Evolutionary conservation across 2,329 filamentous ascomycete species (phyloP).

Genomic region (Fusarium humuli): DNA sequence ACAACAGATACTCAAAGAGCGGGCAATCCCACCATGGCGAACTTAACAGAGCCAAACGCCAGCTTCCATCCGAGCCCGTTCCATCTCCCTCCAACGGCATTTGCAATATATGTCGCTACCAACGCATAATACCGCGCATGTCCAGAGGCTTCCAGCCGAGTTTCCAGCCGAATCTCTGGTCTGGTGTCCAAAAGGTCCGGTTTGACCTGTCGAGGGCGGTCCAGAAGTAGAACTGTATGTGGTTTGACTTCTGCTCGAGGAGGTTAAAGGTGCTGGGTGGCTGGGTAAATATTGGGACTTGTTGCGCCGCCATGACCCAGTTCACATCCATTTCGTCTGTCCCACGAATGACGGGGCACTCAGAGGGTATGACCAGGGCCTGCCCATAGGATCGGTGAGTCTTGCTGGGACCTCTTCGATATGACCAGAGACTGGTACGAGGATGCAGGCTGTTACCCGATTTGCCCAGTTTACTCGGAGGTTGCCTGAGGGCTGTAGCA

Average conservation of each 20-base stretch:
- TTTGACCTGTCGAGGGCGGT: slow-evolving; percentile 39
- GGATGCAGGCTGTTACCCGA: neutral
- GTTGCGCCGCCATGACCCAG: neutral
- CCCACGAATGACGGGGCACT: neutral
- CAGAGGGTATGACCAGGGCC: neutral
- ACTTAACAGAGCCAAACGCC: slow-evolving; percentile 36
- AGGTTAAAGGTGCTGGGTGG: neutral
- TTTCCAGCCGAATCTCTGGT: neutral
- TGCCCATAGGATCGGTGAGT: neutral
- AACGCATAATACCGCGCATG: slow-evolving; percentile 37
- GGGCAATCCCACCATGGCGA: slow-evolving; percentile 48
- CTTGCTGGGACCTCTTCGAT: neutral
- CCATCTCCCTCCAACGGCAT: slow-evolving; percentile 23
- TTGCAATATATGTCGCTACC: slow-evolving; percentile 46
- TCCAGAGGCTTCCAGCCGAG: neutral
- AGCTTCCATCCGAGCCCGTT: slow-evolving; percentile 44
- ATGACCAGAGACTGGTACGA: neutral
- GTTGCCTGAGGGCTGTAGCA: neutral
- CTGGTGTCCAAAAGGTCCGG: neutral
- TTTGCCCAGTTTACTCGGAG: neutral
- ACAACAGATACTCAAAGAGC: slow-evolving; percentile 35
- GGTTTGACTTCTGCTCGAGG: neutral
- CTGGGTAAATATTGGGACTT: neutral
- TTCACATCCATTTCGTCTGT: neutral
- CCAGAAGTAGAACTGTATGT: slow-evolving; percentile 46